Conservation (phyloP, 139 green algal genomes). For the Tetradesmus obliquus region DNA sequence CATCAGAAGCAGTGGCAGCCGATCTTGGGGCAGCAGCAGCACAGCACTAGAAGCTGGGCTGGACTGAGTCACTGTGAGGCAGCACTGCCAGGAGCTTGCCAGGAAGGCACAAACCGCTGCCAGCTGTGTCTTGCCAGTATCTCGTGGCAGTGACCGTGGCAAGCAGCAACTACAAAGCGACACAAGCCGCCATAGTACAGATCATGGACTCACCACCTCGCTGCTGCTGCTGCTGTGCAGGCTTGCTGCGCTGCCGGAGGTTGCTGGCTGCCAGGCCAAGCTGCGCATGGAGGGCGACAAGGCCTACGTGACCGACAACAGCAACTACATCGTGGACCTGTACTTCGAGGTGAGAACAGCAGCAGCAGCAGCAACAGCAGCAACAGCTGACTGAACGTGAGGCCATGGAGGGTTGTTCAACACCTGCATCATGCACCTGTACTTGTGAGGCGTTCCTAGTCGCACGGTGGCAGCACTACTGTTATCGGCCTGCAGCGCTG, state of each 20-base stretch:
- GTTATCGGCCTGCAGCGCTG: not conserved
- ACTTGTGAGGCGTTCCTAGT: not conserved
- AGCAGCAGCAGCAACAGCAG: not conserved
- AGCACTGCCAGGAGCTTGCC: too few relatives aligned
- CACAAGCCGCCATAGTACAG: too few relatives aligned
- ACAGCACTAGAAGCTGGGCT: too few relatives aligned
- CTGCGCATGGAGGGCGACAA: constrained; percentile 95
- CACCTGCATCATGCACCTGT: not conserved
- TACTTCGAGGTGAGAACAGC: constrained; percentile 87
- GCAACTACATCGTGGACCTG: constrained; percentile 99
- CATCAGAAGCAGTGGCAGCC: too few relatives aligned
- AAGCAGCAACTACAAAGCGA: too few relatives aligned
- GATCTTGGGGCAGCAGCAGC: too few relatives aligned
- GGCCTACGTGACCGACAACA: constrained; percentile 98
- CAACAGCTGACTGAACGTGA: too few relatives aligned
- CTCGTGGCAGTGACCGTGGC: too few relatives aligned
- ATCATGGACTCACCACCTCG: too few relatives aligned
- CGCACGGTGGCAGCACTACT: not conserved
- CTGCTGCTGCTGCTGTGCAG: constrained; percentile 21
- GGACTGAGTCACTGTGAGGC: too few relatives aligned
- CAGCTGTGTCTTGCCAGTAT: too few relatives aligned
- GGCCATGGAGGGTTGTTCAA: not conserved
- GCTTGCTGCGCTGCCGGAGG: constrained; percentile 75
- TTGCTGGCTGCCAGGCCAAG: constrained; percentile 89
- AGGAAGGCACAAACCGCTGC: too few relatives aligned